Base-by-base conservation (phyloP, 1,284 basidiomycete species). In the Bondarzewia mesenterica region DNA sequence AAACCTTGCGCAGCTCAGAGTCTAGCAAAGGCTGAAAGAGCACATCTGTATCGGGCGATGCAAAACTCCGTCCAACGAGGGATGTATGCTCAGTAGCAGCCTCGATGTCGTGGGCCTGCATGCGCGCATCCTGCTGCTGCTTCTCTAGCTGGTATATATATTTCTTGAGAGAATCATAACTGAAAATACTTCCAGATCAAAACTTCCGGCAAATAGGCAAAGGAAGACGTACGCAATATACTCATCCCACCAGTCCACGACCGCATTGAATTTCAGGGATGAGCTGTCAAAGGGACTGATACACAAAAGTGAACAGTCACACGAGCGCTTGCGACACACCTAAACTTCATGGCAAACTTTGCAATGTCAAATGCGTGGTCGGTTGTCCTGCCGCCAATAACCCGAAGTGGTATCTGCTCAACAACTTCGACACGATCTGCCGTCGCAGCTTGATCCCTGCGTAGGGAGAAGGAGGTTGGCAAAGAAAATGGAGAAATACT, bases 201-300 rank as follows among this genome's bases (percentile, higher is more conserved):
- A n/a, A 8, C 32, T 8, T 35, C n/a, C 8, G 4, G 38, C 10
- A 18, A 8, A 44, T 15, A 42, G 12, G 38, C 23, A 36, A 14
- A 32, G 16, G 20, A n/a, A 32, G 1, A 73, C 85, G 55, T 59
- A 90, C 80, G 82, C 78, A 52, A 98, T 86, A 63, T 97, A 97
- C 55, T 93, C 82, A 58, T 93, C 88, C 78, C 87, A 88, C 93
- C 94, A 97, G 54, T 97, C 93, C 1, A 92, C 77, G 37, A 94
- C 89, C 20, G 90, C 87, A 60, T 97, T 96, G 69, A 95, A 93
- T 63, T 94, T 90, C 54, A 96, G 76, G 14, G 91, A 85, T 25
- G 80, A 82, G 56, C 80, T 83, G 38, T 10, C 20, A 27, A 18
- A 23, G 23, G 14, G 32, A 16, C 46, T 35, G 20, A 21, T 38